Conservation (phyloP, 2,329 filamentous ascomycete genomes). For the Alternaria alternata region DNA sequence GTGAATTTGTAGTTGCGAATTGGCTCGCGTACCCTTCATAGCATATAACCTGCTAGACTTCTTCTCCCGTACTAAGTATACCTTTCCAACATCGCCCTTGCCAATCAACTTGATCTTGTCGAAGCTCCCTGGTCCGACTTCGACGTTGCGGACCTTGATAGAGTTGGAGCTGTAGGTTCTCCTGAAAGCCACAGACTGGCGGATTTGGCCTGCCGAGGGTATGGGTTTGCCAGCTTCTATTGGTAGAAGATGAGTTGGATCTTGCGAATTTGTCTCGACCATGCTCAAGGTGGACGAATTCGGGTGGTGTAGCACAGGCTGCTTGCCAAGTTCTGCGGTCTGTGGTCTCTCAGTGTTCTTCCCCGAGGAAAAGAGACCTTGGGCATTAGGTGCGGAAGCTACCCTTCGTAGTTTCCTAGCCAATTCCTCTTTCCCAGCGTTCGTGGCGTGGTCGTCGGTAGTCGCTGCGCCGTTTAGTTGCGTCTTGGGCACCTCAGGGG, state of each 20-base stretch:
- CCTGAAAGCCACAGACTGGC: conserved; percentile 77
- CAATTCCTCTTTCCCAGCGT: conserved; percentile 89
- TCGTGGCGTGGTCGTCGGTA: conserved; percentile 70
- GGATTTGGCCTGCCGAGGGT: conserved; percentile 71
- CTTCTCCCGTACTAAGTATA: conserved; percentile 97
- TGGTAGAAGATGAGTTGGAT: conserved; percentile 41
- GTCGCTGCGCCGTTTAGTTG: conserved; percentile 75
- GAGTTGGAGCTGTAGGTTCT: conserved; percentile 99
- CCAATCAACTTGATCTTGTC: conserved; percentile 99
- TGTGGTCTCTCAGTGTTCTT: conserved; percentile 69
- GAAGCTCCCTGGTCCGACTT: conserved; percentile 93
- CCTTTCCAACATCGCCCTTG: conserved; percentile 98
- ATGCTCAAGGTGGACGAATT: conserved; percentile 63
- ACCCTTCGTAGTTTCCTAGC: conserved; percentile 92
- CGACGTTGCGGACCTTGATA: conserved; percentile 97
- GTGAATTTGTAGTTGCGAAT: background rate
- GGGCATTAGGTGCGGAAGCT: conserved; percentile 94
- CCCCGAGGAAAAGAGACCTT: conserved; percentile 77
- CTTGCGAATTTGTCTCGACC: conserved; percentile 55
- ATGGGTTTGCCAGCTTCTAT: conserved; percentile 61
- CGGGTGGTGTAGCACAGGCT: conserved; percentile 71
- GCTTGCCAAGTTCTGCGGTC: conserved; percentile 86
- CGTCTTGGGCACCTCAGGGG: conserved; percentile 69
- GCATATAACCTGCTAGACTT: conserved; percentile 95
- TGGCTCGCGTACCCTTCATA: conserved; percentile 81